Evolutionary conservation across 352 stramenopile genomes (phyloP).

Genomic region (Phytophthora brassicae): DNA sequence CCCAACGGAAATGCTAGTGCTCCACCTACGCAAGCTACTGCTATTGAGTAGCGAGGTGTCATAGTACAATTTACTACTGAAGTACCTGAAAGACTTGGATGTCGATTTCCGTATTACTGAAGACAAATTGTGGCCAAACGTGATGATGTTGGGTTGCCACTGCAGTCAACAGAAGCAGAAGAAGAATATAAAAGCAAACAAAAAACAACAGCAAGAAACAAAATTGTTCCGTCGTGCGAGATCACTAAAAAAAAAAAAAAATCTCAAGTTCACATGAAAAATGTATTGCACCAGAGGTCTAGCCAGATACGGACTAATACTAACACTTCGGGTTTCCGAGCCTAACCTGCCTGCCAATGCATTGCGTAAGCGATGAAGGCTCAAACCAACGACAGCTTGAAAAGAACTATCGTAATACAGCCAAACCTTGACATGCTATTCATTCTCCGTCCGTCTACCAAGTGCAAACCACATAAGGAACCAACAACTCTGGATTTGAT

Average conservation of each 20-base stretch:
- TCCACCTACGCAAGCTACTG: constrained; percentile 10
- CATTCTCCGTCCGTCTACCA: constrained; percentile 25
- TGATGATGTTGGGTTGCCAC: constrained; percentile 5
- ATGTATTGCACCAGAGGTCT: constrained; percentile 18
- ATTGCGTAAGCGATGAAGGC: constrained; percentile 14
- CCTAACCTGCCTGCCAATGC: constrained; percentile 13
- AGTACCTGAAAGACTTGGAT: constrained; percentile 24
- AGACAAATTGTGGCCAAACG: constrained; percentile 11
- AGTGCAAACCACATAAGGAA: constrained; percentile 18
- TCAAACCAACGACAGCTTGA: constrained; percentile 11
- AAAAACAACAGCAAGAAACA: too few species aligned
- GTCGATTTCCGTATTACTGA: constrained; percentile 26
- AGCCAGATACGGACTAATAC: constrained; percentile 25
- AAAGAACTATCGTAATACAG: constrained; percentile 28
- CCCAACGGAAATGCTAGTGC: constrained; percentile 14
- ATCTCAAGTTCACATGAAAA: constrained; percentile 8
- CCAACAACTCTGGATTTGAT: constrained; percentile 12
- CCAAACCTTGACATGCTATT: constrained; percentile 31
- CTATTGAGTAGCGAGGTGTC: constrained; percentile 12
- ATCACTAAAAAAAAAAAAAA: too few species aligned
- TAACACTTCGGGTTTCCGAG: constrained; percentile 23
- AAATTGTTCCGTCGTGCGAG: too few species aligned
- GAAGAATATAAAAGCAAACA: constrained; percentile 29
- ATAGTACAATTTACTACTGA: constrained; percentile 24
- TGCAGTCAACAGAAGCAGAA: constrained; percentile 11